These are phyloP conservation scores for Diaporthe vaccinii DNA, from an alignment of 2,329 filamentous ascomycete genomes.

Conservation along the genomic window DNA sequence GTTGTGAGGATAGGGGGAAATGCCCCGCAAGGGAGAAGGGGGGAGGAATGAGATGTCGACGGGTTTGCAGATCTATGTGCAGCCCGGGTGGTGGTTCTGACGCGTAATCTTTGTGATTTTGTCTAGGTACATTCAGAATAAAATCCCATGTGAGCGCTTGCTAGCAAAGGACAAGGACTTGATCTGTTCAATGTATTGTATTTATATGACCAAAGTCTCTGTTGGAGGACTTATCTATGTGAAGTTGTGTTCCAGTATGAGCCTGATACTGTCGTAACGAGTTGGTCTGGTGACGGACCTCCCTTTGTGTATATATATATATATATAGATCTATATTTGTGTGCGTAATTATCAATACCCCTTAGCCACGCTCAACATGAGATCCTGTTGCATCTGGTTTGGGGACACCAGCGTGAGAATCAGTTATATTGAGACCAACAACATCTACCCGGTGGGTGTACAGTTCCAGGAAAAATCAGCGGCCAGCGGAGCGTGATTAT, in stretches of 20 bases:
- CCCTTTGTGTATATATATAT: background rate
- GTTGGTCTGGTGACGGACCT: background rate
- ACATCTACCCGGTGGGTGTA: background rate
- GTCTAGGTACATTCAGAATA: background rate
- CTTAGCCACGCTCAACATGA: background rate
- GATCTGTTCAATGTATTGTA: background rate
- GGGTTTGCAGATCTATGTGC: background rate
- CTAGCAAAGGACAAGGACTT: background rate
- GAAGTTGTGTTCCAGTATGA: background rate
- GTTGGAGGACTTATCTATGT: no score
- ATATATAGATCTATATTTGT: no score
- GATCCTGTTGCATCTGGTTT: background rate
- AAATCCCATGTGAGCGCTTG: background rate
- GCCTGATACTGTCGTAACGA: background rate
- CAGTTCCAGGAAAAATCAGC: no score
- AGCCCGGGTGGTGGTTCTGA: background rate
- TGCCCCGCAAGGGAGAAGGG: background rate
- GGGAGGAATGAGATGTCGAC: background rate
- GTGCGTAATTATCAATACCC: background rate
- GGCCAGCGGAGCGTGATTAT: no score
- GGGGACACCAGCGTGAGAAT: background rate
- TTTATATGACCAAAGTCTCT: no score
- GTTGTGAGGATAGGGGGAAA: background rate
- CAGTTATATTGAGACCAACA: background rate
- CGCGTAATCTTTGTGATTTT: background rate